Conservation (phyloP, 1,139 yeast genomes). For the Citeromyces siamensis region DNA sequence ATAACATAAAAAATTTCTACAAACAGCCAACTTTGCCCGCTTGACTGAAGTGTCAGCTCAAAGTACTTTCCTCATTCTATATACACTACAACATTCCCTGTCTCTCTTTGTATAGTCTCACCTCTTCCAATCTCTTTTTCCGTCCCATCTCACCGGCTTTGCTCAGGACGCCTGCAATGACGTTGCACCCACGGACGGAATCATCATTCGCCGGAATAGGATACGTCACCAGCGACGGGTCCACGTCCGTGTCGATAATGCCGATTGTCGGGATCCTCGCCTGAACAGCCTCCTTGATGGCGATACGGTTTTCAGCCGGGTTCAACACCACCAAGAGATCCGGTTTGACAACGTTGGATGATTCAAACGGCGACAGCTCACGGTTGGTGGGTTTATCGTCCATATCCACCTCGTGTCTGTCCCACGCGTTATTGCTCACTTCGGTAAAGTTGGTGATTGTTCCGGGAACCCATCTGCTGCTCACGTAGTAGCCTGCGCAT, state of each 20-base stretch:
- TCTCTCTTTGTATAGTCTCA: slow-evolving; percentile 20
- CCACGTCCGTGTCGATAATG: slow-evolving; percentile 86
- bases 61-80: no score
- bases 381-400: slow-evolving; percentile 51
- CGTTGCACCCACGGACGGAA: slow-evolving; percentile 68
- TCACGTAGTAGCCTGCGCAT: slow-evolving; percentile 69
- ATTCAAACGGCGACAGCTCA: slow-evolving; percentile 31
- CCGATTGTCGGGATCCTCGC: slow-evolving; percentile 89
- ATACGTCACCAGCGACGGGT: slow-evolving; percentile 80
- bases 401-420: slow-evolving; percentile 56
- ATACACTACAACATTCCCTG: slow-evolving; percentile 11
- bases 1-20: no score
- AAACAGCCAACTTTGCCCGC: no score
- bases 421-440: slow-evolving; percentile 21
- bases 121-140: slow-evolving; percentile 34
- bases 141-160: slow-evolving; percentile 79
- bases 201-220: slow-evolving; percentile 97
- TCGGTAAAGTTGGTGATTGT: slow-evolving; percentile 76
- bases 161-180: slow-evolving; percentile 74
- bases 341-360: slow-evolving; percentile 52
- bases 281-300: slow-evolving; percentile 71
- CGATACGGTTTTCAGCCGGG: slow-evolving; percentile 79
- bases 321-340: slow-evolving; percentile 80
- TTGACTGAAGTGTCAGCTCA: no score
- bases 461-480: slow-evolving; percentile 91